Evolutionary conservation across 345 rosid species (phyloP).

Genomic region (Streptanthus diversifolius): DNA sequence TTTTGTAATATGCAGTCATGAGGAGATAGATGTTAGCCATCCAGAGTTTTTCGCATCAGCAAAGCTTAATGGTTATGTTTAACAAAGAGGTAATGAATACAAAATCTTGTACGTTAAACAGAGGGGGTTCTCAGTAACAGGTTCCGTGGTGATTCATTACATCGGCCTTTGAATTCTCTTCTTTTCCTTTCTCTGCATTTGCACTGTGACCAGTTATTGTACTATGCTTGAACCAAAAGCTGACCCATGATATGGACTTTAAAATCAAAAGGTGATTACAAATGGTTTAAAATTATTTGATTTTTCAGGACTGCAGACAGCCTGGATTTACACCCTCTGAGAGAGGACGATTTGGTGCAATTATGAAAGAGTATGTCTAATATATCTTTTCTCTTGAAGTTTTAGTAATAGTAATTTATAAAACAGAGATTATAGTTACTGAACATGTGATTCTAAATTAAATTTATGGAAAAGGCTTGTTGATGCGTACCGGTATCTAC

Average conservation of each 20-base stretch:
- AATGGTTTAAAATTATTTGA: not conserved
- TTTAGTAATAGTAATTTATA: not conserved
- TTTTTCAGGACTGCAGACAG: slow-evolving; percentile 80
- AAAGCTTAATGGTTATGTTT: slow-evolving; percentile 83
- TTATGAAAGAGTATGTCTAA: slow-evolving; percentile 64
- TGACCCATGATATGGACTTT: not conserved
- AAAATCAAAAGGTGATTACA: not conserved
- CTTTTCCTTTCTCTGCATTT: not conserved
- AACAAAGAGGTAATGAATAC: slow-evolving; percentile 59
- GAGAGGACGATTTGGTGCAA: slow-evolving; percentile 79
- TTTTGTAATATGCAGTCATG: slow-evolving; percentile 61
- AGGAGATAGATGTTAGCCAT: slow-evolving; percentile 89
- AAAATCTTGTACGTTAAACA: not conserved
- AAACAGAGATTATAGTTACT: not conserved
- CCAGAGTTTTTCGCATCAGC: slow-evolving; percentile 90
- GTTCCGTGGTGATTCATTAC: not conserved
- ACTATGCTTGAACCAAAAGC: not conserved
- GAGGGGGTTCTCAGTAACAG: not conserved
- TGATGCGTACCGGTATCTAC: slow-evolving; percentile 79
- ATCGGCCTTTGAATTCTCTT: not conserved
- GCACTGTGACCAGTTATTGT: not conserved
- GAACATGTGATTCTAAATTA: not conserved
- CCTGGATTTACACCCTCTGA: slow-evolving; percentile 94
- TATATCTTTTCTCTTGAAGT: not conserved
- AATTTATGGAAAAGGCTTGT: slow-evolving; percentile 43